Conservation (phyloP, 352 stramenopile genomes). For the Phytophthora pinifolia region DNA sequence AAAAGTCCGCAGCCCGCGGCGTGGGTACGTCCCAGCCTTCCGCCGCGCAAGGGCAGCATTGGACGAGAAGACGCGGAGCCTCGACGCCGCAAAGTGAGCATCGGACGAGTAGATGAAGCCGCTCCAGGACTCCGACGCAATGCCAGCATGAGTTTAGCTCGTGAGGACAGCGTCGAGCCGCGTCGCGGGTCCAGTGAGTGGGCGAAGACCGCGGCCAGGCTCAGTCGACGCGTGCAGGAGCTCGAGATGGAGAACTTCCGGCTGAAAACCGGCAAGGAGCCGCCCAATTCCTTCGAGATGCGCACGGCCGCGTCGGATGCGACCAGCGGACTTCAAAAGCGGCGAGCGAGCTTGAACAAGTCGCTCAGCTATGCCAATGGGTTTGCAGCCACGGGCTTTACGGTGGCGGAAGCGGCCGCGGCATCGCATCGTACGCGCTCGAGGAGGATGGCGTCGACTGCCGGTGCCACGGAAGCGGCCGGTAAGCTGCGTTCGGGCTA, state of each 20-base stretch:
- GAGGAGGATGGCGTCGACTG: conserved; percentile 33
- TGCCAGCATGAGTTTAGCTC: conserved; percentile 2
- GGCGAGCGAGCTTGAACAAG: conserved; percentile 39
- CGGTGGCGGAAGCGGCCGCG: conserved; percentile 60
- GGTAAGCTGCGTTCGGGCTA: conserved; percentile 59
- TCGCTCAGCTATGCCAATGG: conserved; percentile 60
- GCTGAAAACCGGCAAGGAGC: conserved; percentile 40
- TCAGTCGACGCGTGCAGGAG: conserved; percentile 63
- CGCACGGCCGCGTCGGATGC: conserved; percentile 13
- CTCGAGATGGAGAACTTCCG: conserved; percentile 67
- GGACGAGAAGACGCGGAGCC: conserved; percentile 18
- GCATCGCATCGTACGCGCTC: conserved; percentile 65
- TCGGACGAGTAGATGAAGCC: conserved; percentile 2
- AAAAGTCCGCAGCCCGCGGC: conserved; percentile 7
- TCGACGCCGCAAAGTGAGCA: conserved; percentile 13
- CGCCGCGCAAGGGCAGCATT: conserved; percentile 16
- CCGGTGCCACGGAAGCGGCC: conserved; percentile 21
- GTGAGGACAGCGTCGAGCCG: conserved; percentile 2
- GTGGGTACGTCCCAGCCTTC: conserved; percentile 9
- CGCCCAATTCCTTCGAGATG: conserved; percentile 35
- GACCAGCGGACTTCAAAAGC: conserved; percentile 7
- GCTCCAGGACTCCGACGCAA: conserved; percentile 3
- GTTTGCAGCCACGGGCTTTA: conserved; percentile 54
- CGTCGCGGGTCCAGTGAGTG: conserved; percentile 44
- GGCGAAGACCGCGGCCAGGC: conserved; percentile 46